A percentile compares a stretch with the other conserved stretches of the same genome.
phyloP scores from a whole-genome alignment of 768 basidiomycete genomes.

The Boletus eberwhitei region DNA sequence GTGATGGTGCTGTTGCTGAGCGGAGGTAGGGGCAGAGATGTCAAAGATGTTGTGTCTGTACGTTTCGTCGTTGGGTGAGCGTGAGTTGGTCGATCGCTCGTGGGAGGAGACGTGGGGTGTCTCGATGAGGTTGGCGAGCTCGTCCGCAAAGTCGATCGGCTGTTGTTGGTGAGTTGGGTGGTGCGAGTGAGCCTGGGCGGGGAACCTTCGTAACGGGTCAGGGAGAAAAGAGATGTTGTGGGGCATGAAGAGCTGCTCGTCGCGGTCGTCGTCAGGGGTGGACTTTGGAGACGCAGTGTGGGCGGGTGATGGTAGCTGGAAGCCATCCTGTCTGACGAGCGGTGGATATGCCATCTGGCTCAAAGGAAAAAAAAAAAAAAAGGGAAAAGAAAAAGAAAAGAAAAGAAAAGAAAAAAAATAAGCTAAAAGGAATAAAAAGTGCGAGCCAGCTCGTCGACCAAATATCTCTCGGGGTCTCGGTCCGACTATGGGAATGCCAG shows the following conservation, averaged over 20 bases:
- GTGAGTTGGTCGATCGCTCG: slow-evolving; percentile 44
- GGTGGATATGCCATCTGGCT: slow-evolving; percentile 28
- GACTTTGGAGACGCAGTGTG: slow-evolving; percentile 29
- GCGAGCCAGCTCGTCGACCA: neutral
- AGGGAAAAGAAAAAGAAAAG: neutral
- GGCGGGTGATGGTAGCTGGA: slow-evolving; percentile 55
- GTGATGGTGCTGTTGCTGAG: slow-evolving; percentile 32
- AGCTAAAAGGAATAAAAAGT: neutral
- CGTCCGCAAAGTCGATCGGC: slow-evolving; percentile 61
- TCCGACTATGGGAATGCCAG: slow-evolving; percentile 31
- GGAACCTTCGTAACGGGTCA: slow-evolving; percentile 55
- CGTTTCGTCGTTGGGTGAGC: slow-evolving; percentile 39
- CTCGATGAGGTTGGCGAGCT: slow-evolving; percentile 60
- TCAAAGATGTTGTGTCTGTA: slow-evolving; percentile 62
- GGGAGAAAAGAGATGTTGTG: slow-evolving; percentile 46
- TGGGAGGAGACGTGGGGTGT: slow-evolving; percentile 32
- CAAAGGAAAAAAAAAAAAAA: neutral
- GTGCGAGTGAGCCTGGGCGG: slow-evolving; percentile 20
- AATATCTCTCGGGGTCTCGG: slow-evolving; percentile 32
- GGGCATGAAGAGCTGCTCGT: slow-evolving; percentile 42
- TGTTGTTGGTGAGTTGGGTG: slow-evolving; percentile 11
- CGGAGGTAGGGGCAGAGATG: slow-evolving; percentile 47
- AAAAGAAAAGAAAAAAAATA: neutral
- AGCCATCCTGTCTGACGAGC: slow-evolving; percentile 66
- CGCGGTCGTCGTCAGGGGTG: slow-evolving; percentile 27